Evolutionary conservation across 305 asterid genomes (phyloP).

Genomic region (Coffea humblotiana): DNA sequence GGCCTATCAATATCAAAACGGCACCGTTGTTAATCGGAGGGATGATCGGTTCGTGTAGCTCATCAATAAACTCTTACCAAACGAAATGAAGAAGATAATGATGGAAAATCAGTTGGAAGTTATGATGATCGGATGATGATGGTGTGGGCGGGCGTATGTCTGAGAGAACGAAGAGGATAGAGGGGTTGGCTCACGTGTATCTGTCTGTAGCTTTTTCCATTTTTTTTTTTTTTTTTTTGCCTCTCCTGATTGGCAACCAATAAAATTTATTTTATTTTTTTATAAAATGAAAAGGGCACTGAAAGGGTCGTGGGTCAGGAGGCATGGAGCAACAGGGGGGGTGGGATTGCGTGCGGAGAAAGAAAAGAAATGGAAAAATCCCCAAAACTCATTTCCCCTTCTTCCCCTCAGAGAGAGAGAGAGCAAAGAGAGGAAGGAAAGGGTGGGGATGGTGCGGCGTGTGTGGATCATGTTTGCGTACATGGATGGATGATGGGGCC

Average conservation of each 20-base stretch:
- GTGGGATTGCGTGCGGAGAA: constrained; percentile 40
- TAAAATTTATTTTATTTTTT: too few species aligned
- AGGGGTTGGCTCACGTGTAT: constrained; percentile 49
- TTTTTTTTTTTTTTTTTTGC: not conserved
- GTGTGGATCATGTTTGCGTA: not conserved
- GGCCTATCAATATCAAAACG: not conserved
- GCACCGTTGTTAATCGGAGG: not conserved
- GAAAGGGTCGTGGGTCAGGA: not conserved
- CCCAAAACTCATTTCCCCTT: not conserved
- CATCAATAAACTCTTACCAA: constrained; percentile 13
- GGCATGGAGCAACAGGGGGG: not conserved
- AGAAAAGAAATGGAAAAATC: constrained; percentile 24
- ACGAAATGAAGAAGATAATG: constrained; percentile 31
- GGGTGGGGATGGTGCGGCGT: too few species aligned
- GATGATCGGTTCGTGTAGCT: not conserved
- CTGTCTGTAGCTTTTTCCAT: constrained; percentile 24
- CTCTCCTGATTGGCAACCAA: too few species aligned
- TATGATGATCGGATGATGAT: constrained; percentile 31
- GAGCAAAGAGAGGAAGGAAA: not conserved
- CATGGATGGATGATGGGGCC: not conserved
- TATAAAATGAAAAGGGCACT: too few species aligned
- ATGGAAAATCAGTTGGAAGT: constrained; percentile 36
- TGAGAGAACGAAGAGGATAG: not conserved
- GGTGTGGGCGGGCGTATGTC: constrained; percentile 8
- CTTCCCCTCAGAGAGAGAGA: not conserved